Conservation (phyloP, 257 asterid species). For the Verbascum thapsus region DNA sequence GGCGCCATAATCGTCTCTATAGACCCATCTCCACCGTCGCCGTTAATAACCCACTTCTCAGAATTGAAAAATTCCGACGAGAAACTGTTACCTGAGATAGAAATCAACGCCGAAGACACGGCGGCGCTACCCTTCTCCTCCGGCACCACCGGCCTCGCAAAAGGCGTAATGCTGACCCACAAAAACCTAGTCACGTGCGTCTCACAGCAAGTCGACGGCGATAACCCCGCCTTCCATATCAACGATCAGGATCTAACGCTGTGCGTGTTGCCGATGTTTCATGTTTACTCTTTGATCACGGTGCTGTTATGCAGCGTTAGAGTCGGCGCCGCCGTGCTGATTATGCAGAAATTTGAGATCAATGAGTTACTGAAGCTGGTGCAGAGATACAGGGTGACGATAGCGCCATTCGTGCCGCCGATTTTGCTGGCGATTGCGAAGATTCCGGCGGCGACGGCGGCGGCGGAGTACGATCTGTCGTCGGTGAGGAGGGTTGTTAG, state of each 20-base stretch:
- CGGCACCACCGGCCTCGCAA: slow-evolving; percentile 66
- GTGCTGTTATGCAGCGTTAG: slow-evolving; percentile 44
- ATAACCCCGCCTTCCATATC: slow-evolving; percentile 40
- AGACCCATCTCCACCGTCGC: slow-evolving; percentile 35
- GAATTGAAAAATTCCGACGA: slow-evolving; percentile 44
- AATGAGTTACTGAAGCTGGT: slow-evolving; percentile 37
- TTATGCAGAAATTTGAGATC: slow-evolving; percentile 52
- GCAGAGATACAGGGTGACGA: slow-evolving; percentile 46
- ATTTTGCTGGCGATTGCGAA: slow-evolving; percentile 50
- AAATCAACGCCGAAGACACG: slow-evolving; percentile 37
- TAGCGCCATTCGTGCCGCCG: slow-evolving; percentile 63
- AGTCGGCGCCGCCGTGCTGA: slow-evolving; percentile 45
- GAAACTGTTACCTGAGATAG: slow-evolving; percentile 25
- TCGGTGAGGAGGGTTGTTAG: slow-evolving; percentile 54
- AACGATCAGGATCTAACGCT: slow-evolving; percentile 34
- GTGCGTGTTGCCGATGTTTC: slow-evolving; percentile 59
- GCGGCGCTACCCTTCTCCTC: slow-evolving; percentile 63
- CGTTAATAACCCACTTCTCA: slow-evolving; percentile 30
- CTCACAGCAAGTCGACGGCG: slow-evolving; percentile 56
- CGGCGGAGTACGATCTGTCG: slow-evolving; percentile 42
- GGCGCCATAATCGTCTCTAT: slow-evolving; percentile 37
- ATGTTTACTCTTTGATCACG: slow-evolving; percentile 42
- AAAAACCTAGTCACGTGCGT: slow-evolving; percentile 49
- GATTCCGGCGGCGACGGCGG: slow-evolving; percentile 35
- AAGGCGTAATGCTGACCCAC: slow-evolving; percentile 66